Base-by-base conservation (phyloP, 1,284 basidiomycete genomes). In the Baeospora myosura region DNA sequence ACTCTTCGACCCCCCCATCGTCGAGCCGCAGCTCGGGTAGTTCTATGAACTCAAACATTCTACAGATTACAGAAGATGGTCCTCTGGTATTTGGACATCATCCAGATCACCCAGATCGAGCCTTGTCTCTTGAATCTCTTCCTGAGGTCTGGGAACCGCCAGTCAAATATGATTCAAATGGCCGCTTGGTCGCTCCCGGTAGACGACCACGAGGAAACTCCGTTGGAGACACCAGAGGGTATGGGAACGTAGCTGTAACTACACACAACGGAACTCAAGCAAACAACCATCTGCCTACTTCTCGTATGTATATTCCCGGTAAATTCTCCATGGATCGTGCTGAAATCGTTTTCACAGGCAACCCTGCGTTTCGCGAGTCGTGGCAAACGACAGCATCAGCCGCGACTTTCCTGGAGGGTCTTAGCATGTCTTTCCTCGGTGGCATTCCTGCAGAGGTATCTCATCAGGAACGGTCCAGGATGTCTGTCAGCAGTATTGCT, bases 401-500 rank as follows among this genome's bases (percentile, higher is more conserved):
- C 20, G 48, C 59, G 21, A 60, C 56, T 6, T 69, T 64, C 43
- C 50, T 69, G 22, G 66, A 70, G 7, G 69, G 59, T 14, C 60
- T 76, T 2, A 56, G 65, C 24, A 50, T 76, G 14, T 55, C 55
- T 17, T n/a, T n/a, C n/a, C n/a, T n/a, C n/a, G n/a, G n/a, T n/a
- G n/a, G n/a, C n/a, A 51, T 76, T 17, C 63, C 70, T 6, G 49
- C 54, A 60, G 6, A 57, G 58, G 28, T 53, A 59, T 5, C 61
- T 62, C 32, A 51, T 59, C 41, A 49, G 52, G n/a, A 54, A 49
- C 54, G 40, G 3, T 49, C 58, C 22, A 56, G 74, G 25, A 64
- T 66, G 33, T 81, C 78, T 4, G 65, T 76, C 41, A 67, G 64
- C 35, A 83, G 78, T 45, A 64, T 84, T 47, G 71, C 72, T 36